These are phyloP conservation scores for Murraya paniculata DNA, from an alignment of 345 rosid genomes.

Conservation along the genomic window DNA sequence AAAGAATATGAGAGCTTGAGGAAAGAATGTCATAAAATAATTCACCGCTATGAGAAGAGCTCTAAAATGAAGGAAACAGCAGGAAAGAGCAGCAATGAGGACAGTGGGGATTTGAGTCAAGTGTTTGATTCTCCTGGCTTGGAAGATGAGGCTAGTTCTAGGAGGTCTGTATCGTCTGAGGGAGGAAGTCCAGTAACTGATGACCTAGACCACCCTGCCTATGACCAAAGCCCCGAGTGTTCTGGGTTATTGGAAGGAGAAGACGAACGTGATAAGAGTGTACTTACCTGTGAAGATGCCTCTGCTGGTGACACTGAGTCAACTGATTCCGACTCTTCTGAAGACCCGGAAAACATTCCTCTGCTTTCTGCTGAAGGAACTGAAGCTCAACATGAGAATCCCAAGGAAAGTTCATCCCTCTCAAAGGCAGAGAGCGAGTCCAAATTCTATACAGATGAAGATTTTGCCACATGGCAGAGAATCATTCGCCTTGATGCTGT, in stretches of 20 bases:
- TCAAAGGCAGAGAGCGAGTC: conserved; percentile 30
- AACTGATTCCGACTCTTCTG: conserved; percentile 54
- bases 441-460: conserved; percentile 51
- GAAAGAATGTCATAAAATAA: conserved; percentile 52
- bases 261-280: conserved; percentile 34
- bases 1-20: conserved; percentile 63
- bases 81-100: conserved; percentile 37
- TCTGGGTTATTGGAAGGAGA: conserved; percentile 39
- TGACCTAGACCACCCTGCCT: conserved; percentile 25
- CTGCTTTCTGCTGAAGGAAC: conserved; percentile 33
- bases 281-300: conserved; percentile 42
- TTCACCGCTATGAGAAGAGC: conserved; percentile 35
- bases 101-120: conserved; percentile 40
- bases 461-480: conserved; percentile 82
- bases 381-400: conserved; percentile 28
- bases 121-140: conserved; percentile 42
- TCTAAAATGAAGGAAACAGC: conserved; percentile 38
- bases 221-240: conserved; percentile 12
- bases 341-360: conserved; percentile 47
- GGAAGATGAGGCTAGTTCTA: conserved; percentile 39
- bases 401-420: conserved; percentile 29
- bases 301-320: conserved; percentile 50
- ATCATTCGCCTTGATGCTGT: conserved; percentile 91
- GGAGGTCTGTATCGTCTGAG: conserved; percentile 29
- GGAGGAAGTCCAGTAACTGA: conserved; percentile 22